Percentiles rank a stretch among this genome's conserved stretches.
phyloP scores from a whole-genome alignment of 2,329 filamentous ascomycete genomes.

The Pseudogymnoascus sp. region DNA sequence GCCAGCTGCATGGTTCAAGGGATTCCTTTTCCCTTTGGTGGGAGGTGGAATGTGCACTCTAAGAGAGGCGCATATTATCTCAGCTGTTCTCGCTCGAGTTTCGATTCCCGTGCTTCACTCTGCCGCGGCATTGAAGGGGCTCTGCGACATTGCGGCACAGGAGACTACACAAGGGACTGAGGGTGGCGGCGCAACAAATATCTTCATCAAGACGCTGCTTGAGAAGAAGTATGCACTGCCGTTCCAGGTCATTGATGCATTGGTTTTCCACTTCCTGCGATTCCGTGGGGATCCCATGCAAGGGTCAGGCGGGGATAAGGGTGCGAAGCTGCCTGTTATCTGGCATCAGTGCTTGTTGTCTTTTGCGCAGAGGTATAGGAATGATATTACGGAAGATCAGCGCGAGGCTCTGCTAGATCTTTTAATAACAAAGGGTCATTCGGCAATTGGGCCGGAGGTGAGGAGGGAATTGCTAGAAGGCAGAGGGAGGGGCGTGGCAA shows the following conservation, averaged over 20 bases:
- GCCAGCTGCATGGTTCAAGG: slow-evolving; percentile 93
- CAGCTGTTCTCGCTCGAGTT: slow-evolving; percentile 73
- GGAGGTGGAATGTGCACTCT: slow-evolving; percentile 80
- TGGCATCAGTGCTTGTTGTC: slow-evolving; percentile 93
- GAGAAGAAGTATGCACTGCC: slow-evolving; percentile 97
- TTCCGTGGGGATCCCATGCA: slow-evolving; percentile 64
- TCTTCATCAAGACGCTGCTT: slow-evolving; percentile 85
- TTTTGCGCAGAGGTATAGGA: slow-evolving; percentile 89
- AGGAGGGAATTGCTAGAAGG: slow-evolving; percentile 81
- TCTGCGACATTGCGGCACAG: slow-evolving; percentile 90
- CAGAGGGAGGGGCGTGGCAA: slow-evolving; percentile 68
- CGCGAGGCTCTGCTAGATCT: slow-evolving; percentile 84
- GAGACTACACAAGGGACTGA: slow-evolving; percentile 77
- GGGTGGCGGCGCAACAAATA: slow-evolving; percentile 83
- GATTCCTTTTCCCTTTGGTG: slow-evolving; percentile 84
- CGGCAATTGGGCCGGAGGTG: slow-evolving; percentile 83
- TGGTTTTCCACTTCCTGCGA: slow-evolving; percentile 94
- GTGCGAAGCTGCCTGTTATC: slow-evolving; percentile 73
- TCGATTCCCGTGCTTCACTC: slow-evolving; percentile 88
- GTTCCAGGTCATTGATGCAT: slow-evolving; percentile 85
- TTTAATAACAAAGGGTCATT: slow-evolving; percentile 74
- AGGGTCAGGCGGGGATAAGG: slow-evolving; percentile 37
- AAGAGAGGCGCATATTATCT: slow-evolving; percentile 85
- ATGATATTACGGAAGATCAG: slow-evolving; percentile 94
- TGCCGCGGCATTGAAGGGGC: slow-evolving; percentile 78